These are phyloP conservation scores for Adansonia madagascariensis DNA, from an alignment of 441 rosid genomes.

Conservation along the genomic window DNA sequence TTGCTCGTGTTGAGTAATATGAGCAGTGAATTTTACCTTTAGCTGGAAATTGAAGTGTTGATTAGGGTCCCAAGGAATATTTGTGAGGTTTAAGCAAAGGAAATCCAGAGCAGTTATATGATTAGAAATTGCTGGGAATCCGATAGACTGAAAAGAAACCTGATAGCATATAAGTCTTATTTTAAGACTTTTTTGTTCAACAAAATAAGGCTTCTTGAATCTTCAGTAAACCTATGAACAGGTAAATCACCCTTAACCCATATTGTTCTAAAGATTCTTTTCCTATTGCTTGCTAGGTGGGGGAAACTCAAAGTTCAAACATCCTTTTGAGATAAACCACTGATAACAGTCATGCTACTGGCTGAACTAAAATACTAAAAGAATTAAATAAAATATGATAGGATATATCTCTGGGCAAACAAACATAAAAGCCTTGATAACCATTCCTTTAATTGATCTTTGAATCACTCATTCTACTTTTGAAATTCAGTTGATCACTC, in stretches of 20 bases:
- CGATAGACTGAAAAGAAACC: not conserved
- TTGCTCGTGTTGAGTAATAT: not conserved
- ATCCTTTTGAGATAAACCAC: not conserved
- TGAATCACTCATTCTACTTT: not conserved
- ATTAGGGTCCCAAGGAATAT: slow-evolving; percentile 11
- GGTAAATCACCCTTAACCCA: not conserved
- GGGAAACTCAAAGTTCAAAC: not conserved
- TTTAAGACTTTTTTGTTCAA: not conserved
- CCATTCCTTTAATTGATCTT: not conserved
- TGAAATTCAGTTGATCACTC: not conserved
- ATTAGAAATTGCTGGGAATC: not conserved
- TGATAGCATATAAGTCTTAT: not conserved
- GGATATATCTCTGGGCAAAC: not conserved
- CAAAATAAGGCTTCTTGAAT: not conserved
- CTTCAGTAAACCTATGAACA: not conserved
- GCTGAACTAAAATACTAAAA: not conserved
- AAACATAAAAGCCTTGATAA: not conserved
- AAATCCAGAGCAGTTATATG: not conserved
- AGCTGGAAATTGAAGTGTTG: not conserved
- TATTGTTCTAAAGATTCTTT: not conserved
- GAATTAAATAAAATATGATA: not conserved
- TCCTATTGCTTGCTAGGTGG: not conserved
- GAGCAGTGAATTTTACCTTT: slow-evolving; percentile 2
- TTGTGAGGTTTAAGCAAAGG: not conserved
- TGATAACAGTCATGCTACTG: not conserved